Evolutionary conservation across 331 rosid genomes (phyloP).

Genomic region (Malus hybrid): DNA sequence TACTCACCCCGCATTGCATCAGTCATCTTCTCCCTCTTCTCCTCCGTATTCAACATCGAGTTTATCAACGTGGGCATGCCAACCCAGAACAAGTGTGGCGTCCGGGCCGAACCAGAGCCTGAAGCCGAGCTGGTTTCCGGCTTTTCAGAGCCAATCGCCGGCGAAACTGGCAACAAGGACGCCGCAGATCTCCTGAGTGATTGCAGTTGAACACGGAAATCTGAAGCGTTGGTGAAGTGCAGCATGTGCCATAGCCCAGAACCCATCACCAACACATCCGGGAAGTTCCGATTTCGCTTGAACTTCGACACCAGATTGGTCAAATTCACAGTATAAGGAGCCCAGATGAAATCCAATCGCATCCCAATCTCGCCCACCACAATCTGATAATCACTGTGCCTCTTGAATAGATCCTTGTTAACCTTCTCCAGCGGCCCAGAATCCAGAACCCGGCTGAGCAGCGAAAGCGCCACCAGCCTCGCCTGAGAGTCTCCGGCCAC

Average conservation of each 20-base stretch:
- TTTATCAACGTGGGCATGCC: slow-evolving; percentile 76
- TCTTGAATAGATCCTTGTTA: slow-evolving; percentile 42
- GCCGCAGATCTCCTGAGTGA: slow-evolving; percentile 38
- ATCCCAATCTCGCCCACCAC: slow-evolving; percentile 53
- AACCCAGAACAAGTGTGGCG: slow-evolving; percentile 87
- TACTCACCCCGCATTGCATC: slow-evolving; percentile 48
- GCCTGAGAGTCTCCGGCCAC: slow-evolving; percentile 90
- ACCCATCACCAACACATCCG: slow-evolving; percentile 76
- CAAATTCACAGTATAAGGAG: slow-evolving; percentile 62
- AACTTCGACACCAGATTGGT: slow-evolving; percentile 45
- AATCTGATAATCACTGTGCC: slow-evolving; percentile 72
- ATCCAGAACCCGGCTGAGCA: slow-evolving; percentile 51
- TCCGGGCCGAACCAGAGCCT: slow-evolving; percentile 37
- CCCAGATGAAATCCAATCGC: slow-evolving; percentile 85
- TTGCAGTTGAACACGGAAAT: slow-evolving; percentile 33
- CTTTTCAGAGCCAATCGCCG: slow-evolving; percentile 5
- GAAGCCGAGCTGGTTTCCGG: slow-evolving; percentile 28
- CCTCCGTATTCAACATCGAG: slow-evolving; percentile 74
- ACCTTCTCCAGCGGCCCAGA: slow-evolving; percentile 37
- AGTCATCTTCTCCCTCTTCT: slow-evolving; percentile 85
- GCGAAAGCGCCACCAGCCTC: slow-evolving; percentile 37
- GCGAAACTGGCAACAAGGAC: slow-evolving; percentile 48
- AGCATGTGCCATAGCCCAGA: slow-evolving; percentile 96
- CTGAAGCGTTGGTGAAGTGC: slow-evolving; percentile 52
- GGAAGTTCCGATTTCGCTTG: slow-evolving; percentile 48